These are phyloP conservation scores for Glaciozyma martinii DNA, from an alignment of 768 basidiomycete genomes.

Conservation along the genomic window DNA sequence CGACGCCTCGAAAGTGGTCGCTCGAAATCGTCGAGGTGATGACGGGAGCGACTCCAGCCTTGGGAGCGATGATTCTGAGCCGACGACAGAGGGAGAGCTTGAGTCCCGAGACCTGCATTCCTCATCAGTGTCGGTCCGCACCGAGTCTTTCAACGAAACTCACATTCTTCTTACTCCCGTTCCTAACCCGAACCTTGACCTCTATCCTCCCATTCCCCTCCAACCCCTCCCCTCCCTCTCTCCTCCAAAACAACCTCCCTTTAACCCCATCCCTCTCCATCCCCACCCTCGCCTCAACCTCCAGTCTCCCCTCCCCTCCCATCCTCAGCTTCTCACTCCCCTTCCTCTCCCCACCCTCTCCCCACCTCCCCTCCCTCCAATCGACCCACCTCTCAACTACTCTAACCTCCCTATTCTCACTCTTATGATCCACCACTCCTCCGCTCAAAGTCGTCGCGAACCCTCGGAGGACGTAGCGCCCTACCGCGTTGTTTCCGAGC, in stretches of 20 bases:
- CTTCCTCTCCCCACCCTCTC: background rate
- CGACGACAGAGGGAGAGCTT: slow-evolving; percentile 29
- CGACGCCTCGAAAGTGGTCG: slow-evolving; percentile 24
- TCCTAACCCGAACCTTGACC: slow-evolving; percentile 22
- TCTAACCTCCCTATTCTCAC: slow-evolving; percentile 13
- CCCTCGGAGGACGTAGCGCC: slow-evolving; percentile 28
- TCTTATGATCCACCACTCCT: slow-evolving; percentile 22
- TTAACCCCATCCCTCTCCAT: slow-evolving; percentile 10
- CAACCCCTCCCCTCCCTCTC: slow-evolving; percentile 7
- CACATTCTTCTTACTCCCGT: slow-evolving; percentile 27
- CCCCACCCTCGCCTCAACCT: slow-evolving; percentile 14
- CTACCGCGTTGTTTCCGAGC: slow-evolving; percentile 29
- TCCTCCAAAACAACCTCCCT: slow-evolving; percentile 30
- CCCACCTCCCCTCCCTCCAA: slow-evolving; percentile 30
- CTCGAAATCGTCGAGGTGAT: slow-evolving; percentile 15
- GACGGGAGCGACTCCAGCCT: slow-evolving; percentile 12
- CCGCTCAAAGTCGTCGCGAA: slow-evolving; percentile 20
- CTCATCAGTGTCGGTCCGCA: too few relatives aligned
- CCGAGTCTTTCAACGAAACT: background rate
- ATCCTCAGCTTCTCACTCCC: slow-evolving; percentile 11
- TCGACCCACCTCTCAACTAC: slow-evolving; percentile 34
- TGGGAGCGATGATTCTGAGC: slow-evolving; percentile 5
- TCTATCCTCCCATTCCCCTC: slow-evolving; percentile 14
- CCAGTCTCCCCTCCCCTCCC: slow-evolving; percentile 18
- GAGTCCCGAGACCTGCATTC: slow-evolving; percentile 23